A percentile compares a stretch with the other conserved stretches of the same genome.
Evolutionary conservation across 1,139 yeast species (phyloP).

Genomic region (Candida frijolesensis): DNA sequence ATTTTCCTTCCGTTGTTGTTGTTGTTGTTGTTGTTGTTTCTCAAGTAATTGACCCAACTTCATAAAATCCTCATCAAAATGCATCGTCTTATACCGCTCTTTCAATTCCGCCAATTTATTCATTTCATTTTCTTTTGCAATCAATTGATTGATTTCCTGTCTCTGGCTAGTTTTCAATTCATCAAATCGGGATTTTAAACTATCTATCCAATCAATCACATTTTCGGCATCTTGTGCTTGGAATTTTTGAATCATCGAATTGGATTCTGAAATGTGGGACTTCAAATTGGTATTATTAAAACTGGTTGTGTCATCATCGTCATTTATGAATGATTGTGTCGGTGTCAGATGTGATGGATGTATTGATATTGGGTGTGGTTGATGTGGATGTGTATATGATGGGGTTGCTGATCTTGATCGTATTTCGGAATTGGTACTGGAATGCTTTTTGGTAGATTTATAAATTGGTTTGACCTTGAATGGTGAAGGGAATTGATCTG

Average conservation of each 20-base stretch:
- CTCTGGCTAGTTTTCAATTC: constrained; percentile 37
- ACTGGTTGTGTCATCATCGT: not conserved
- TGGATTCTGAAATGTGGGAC: not conserved
- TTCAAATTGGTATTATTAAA: not conserved
- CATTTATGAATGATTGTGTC: not conserved
- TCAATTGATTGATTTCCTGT: constrained; percentile 26
- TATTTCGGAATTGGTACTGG: not conserved
- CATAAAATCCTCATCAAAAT: constrained; percentile 44
- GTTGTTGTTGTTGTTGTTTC: constrained; percentile 20
- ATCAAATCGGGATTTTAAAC: constrained; percentile 39
- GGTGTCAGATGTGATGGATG: constrained; percentile 4
- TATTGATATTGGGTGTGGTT: not conserved
- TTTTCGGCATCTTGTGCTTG: constrained; percentile 27
- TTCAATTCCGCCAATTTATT: constrained; percentile 15
- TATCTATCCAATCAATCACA: constrained; percentile 55
- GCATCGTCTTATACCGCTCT: constrained; percentile 27
- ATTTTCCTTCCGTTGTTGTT: constrained; percentile 6
- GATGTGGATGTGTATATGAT: not conserved
- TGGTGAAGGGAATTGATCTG: constrained; percentile 20
- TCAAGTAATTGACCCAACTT: constrained; percentile 32
- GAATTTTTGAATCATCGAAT: constrained; percentile 1
- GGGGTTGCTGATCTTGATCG: not conserved
- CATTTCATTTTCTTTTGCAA: constrained; percentile 3
- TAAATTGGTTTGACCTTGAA: constrained; percentile 14
- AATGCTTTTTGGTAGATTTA: not conserved